A percentile compares a stretch with the other conserved stretches of the same genome.
Evolutionary conservation across 169 alveolate species (phyloP).

Genomic region (Plasmodium falciparum): DNA sequence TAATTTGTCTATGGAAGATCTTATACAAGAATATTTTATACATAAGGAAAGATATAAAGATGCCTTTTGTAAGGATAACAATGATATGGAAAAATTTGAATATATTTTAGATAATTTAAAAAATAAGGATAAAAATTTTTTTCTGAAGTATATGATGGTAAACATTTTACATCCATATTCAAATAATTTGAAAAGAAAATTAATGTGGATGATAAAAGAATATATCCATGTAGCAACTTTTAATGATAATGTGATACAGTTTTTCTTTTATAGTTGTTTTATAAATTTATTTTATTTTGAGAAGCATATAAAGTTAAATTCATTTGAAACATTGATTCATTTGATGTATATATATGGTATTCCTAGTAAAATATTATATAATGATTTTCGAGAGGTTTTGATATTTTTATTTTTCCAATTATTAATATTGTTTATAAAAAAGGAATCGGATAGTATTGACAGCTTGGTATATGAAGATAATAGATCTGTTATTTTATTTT

Average conservation of each 20-base stretch:
- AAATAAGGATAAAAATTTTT: slow-evolving; percentile 43
- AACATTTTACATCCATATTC: slow-evolving; percentile 55
- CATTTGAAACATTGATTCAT: slow-evolving; percentile 50
- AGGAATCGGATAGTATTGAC: slow-evolving; percentile 27
- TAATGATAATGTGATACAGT: slow-evolving; percentile 38
- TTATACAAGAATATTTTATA: slow-evolving; percentile 53
- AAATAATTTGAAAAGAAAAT: slow-evolving; percentile 41
- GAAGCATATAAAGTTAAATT: slow-evolving; percentile 58
- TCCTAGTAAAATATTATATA: slow-evolving; percentile 43
- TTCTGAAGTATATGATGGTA: slow-evolving; percentile 40
- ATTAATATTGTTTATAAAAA: slow-evolving; percentile 59
- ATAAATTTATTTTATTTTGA: slow-evolving; percentile 67
- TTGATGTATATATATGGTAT: slow-evolving; percentile 67
- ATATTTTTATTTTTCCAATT: slow-evolving; percentile 67
- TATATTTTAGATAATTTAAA: slow-evolving; percentile 32
- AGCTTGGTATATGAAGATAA: slow-evolving; percentile 30
- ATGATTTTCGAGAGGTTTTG: slow-evolving; percentile 62
- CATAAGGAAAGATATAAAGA: slow-evolving; percentile 9
- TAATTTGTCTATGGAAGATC: slow-evolving; percentile 19
- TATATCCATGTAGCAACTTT: slow-evolving; percentile 29
- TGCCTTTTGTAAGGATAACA: slow-evolving; percentile 6
- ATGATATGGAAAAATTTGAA: slow-evolving; percentile 26
- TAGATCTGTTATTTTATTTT: slow-evolving; percentile 5
- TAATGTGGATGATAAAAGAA: slow-evolving; percentile 62
- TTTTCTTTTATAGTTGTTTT: slow-evolving; percentile 48